Conservation (phyloP, 2,329 filamentous ascomycete genomes). For the Fusarium pilosicola region DNA sequence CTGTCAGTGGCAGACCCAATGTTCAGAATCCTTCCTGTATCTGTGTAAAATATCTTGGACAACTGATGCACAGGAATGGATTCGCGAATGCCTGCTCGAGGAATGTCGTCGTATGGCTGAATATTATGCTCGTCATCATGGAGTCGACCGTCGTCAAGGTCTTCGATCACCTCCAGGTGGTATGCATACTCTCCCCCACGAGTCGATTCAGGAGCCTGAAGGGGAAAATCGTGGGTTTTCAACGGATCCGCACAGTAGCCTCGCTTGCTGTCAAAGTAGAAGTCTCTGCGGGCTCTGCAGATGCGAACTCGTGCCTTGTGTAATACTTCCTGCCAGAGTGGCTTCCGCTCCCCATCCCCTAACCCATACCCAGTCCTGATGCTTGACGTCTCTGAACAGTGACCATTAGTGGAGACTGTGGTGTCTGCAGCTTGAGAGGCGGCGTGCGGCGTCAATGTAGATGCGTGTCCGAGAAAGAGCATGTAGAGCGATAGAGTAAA, state of each 20-base stretch:
- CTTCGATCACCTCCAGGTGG: constrained; percentile 83
- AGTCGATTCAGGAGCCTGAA: neutral
- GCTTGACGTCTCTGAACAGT: neutral
- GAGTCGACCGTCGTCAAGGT: constrained; percentile 70
- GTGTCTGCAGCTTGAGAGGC: neutral
- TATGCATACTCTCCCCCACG: constrained; percentile 70
- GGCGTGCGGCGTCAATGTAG: constrained; percentile 34
- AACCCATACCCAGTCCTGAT: constrained; percentile 41
- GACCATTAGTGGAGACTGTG: neutral
- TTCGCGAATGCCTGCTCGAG: constrained; percentile 61
- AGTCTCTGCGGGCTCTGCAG: constrained; percentile 67
- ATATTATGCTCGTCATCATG: constrained; percentile 55
- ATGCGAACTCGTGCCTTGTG: constrained; percentile 91
- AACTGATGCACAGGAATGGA: constrained; percentile 67
- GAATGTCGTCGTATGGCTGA: constrained; percentile 54
- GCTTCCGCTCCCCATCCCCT: constrained; percentile 61
- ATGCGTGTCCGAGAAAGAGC: constrained; percentile 85
- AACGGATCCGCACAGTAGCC: constrained; percentile 23
- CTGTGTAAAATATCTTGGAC: constrained; percentile 92
- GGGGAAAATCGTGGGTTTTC: neutral
- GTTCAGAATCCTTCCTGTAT: constrained; percentile 89
- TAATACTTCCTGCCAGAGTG: constrained; percentile 95
- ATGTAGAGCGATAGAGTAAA: constrained; percentile 94
- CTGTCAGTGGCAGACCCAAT: constrained; percentile 68
- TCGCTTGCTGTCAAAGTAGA: constrained; percentile 33